Conservation (phyloP, 768 basidiomycete species). For the Terana coerulea region DNA sequence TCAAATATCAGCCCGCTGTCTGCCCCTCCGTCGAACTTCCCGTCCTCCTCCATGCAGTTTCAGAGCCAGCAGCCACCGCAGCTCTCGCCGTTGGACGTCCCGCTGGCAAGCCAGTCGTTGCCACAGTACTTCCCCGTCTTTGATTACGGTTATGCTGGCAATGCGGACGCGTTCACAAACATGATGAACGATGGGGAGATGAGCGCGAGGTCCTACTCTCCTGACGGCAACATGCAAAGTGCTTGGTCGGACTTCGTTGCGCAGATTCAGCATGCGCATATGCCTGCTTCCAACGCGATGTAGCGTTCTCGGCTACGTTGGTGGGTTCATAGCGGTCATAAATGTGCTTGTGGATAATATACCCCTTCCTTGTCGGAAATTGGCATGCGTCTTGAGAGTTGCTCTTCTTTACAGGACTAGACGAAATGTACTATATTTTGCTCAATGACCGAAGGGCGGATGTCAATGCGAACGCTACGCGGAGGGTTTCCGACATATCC, state of each 20-base stretch:
- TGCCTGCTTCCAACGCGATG: too few species aligned
- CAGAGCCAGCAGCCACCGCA: constrained; percentile 10
- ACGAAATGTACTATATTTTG: too few species aligned
- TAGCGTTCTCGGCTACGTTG: too few species aligned
- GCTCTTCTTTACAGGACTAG: too few species aligned
- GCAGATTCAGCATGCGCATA: constrained; percentile 27
- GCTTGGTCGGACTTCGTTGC: constrained; percentile 33
- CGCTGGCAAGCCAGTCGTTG: constrained; percentile 34
- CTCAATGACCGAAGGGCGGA: too few species aligned
- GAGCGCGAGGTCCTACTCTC: constrained; percentile 33
- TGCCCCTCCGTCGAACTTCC: constrained; percentile 1
- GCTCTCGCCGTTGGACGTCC: constrained; percentile 19
- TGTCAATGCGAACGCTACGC: too few species aligned
- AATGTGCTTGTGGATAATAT: too few species aligned
- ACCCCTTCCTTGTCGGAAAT: too few species aligned
- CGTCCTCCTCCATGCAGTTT: neutral
- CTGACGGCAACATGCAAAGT: constrained; percentile 26
- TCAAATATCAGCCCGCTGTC: constrained; percentile 12
- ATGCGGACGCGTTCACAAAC: constrained; percentile 21
- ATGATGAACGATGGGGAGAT: constrained; percentile 26
- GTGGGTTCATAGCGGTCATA: too few species aligned
- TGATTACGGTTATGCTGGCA: constrained; percentile 49
- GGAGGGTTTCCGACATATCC: too few species aligned
- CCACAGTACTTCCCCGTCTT: constrained; percentile 77
- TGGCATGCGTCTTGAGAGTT: too few species aligned